Evolutionary conservation across 768 basidiomycete genomes (phyloP), one percentile per base, ranked within the genome.

Genomic region (Amanita molliuscula): DNA sequence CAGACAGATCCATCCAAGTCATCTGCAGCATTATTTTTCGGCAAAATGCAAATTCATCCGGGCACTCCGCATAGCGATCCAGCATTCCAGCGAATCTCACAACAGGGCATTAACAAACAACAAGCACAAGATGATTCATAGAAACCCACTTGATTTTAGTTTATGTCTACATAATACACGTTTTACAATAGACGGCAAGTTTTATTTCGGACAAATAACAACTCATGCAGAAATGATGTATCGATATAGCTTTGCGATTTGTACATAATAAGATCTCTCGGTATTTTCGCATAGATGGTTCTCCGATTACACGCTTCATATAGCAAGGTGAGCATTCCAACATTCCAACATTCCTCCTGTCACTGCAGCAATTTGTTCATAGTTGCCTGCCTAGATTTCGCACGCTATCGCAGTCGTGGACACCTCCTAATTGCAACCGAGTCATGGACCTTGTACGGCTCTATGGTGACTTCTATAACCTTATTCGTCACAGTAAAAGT

Each of bases 1-100:
- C 73, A 78, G 45, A 69, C 73, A 51, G 85, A 91, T 62, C 88
- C 90, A 13, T 88, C 89, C 28, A 76, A 75, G 61, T 84, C 88
- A 8, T 84, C 88, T 26, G 82, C 88, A 8, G 88, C 86, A 1
- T 71, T 92, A 6, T 89, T 82, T 82, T 81, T 87, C 62, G 90
- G 90, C 54, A 87, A 78, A 65, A 71, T 92, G 13, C 89, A 91
- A 62, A 70, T 95, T 5, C 93, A 96, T 60, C 92, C 92, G 0
- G 88, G 88, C 33, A 94, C 91, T 2, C 71, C 77, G 41, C 69
- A 65, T 28, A 79, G 87, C 52, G 89, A 94, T 57, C 71, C 73
- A 11, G 66, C 70, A 9, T 74, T 26, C 29, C 35, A 40, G 28
- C 31, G 18, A 41, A 25, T 49, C 29, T 23, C 40, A 11, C 25